Conservation (phyloP, 2,329 filamentous ascomycete genomes). For the Fusarium circinatum region DNA sequence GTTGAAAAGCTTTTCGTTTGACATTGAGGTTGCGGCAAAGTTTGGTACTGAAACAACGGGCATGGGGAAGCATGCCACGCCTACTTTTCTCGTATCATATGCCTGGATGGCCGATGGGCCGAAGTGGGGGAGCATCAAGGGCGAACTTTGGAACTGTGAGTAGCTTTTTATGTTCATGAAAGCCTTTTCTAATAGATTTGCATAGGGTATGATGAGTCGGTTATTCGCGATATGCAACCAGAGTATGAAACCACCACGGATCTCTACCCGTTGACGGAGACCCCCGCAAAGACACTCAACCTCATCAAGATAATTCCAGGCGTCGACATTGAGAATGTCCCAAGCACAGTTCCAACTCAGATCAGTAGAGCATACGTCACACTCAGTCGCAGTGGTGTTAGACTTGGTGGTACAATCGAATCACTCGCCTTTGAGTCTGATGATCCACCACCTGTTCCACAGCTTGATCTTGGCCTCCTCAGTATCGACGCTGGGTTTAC, state of each 20-base stretch:
- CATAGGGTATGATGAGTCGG: not conserved
- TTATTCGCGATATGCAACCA: not conserved
- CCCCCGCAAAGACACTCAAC: not conserved
- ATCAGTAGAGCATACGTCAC: not conserved
- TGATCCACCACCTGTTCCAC: not conserved
- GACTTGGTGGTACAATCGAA: not conserved
- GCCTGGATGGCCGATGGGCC: not conserved
- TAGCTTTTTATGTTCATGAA: not conserved
- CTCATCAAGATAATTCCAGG: not conserved
- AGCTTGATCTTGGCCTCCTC: not conserved
- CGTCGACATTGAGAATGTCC: fast-evolving
- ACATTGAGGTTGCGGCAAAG: not conserved
- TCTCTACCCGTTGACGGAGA: not conserved
- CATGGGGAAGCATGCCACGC: not conserved
- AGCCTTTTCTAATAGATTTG: not conserved
- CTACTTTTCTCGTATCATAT: not conserved
- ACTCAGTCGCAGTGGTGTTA: not conserved
- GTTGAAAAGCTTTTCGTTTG: not conserved
- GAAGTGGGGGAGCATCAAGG: not conserved
- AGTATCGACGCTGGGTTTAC: not conserved
- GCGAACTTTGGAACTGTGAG: not conserved
- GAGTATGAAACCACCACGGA: not conserved
- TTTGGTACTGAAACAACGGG: not conserved
- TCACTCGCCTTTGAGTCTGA: not conserved
- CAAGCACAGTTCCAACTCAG: not conserved